Evolutionary conservation across 371 early-diverging fungal genomes (phyloP), one percentile per base, ranked within the genome.

Genomic region (Actinomucor elegans): DNA sequence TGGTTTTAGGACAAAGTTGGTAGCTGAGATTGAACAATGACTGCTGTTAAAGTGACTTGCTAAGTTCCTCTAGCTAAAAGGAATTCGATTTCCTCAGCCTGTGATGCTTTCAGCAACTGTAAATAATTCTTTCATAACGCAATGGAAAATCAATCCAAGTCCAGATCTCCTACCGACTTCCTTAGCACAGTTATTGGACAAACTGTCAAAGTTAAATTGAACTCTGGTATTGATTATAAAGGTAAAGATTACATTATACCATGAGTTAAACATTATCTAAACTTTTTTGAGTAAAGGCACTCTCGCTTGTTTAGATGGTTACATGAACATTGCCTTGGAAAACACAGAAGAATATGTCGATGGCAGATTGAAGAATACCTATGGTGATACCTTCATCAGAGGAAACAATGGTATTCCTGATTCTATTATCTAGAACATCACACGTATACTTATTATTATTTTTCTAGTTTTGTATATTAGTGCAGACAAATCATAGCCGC

Each of bases 241-340:
- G 97, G 95, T 87, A 45, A n/a, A 8, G n/a, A n/a, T n/a, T n/a
- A n/a, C n/a, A n/a, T n/a, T n/a, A 5, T 12, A 21, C 23, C 15
- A 7, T 31, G 5, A 31, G 11, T 31, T 31, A 31, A 31, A 31
- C 31, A 32, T 18, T 54, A 10, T 45, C 35, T 42, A 23, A 9
- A 18, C n/a, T n/a, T n/a, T n/a, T n/a, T n/a, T n/a, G n/a, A n/a
- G n/a, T n/a, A n/a, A n/a, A 91, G 96, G 94, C 11, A 84, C 88
- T 11, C 76, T 98, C 46, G 90, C 96, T n/a, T 98, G 97, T 69
- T 67, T 98, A 57, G 98, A 98, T 72, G 97, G 97, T n/a, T 97
- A 94, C 65, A 98, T 98, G 98, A 97, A 98, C 72, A 95, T 98
- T 70, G 97, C 96, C 5, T 63, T 98, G 66, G 96, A 96, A 73